phyloP scores from a whole-genome alignment of 495 filamentous ascomycete genomes.

The Aspergillus panamensis region DNA sequence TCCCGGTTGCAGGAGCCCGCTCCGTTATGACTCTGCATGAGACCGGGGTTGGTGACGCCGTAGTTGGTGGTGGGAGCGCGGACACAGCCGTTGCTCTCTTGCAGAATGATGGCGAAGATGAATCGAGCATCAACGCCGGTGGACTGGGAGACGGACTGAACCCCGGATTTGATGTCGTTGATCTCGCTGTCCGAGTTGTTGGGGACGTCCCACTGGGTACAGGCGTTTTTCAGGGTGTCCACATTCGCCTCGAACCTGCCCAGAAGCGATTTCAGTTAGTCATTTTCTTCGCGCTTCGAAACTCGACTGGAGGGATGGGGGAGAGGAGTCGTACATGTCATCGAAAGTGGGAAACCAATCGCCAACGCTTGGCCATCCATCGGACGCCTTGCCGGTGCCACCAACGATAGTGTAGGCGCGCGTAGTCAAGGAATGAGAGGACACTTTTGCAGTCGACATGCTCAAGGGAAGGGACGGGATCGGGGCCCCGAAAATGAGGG shows the following conservation, averaged over 20 bases:
- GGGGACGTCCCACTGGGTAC: conserved; percentile 33
- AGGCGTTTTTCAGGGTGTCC: conserved; percentile 39
- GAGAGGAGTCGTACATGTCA: neutral
- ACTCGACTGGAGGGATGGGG: neutral
- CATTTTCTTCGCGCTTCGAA: neutral
- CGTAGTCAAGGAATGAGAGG: neutral
- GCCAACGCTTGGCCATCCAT: conserved; percentile 2
- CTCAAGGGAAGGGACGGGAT: conserved; percentile 11
- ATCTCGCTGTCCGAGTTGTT: conserved; percentile 45
- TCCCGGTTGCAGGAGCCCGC: conserved; percentile 42
- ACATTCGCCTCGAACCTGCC: conserved; percentile 43
- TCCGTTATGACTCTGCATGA: conserved; percentile 55
- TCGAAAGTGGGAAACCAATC: conserved; percentile 3
- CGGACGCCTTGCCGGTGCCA: conserved; percentile 4
- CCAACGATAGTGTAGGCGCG: conserved; percentile 13
- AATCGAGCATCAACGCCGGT: conserved; percentile 53
- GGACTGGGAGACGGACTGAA: conserved; percentile 33
- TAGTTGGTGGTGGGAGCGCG: conserved; percentile 47
- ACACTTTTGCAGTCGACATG: neutral
- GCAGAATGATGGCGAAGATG: conserved; percentile 56
- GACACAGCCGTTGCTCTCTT: conserved; percentile 58
- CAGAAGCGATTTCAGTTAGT: neutral
- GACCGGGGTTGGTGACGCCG: conserved; percentile 49
- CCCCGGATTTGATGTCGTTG: conserved; percentile 35
- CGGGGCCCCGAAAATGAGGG: conserved; percentile 15